These are phyloP conservation scores for Fomitopsis schrenkii DNA, from an alignment of 1,284 basidiomycete species.

Conservation along the genomic window DNA sequence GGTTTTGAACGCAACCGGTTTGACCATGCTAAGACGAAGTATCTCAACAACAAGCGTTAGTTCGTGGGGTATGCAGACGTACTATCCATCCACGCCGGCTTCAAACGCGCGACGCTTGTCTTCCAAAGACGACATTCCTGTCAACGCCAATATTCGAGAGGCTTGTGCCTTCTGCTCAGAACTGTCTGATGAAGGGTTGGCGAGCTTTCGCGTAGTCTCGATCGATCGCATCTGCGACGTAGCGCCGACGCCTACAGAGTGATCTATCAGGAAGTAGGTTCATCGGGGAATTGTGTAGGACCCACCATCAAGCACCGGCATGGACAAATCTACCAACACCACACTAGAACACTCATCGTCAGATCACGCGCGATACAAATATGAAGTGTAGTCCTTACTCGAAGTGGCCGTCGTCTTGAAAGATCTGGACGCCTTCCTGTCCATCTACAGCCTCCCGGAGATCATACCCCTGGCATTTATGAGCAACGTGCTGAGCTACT, in stretches of 20 bases:
- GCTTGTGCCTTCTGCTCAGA: constrained; percentile 17
- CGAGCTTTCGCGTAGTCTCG: constrained; percentile 50
- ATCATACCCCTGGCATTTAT: constrained; percentile 59
- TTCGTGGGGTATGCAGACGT: constrained; percentile 30
- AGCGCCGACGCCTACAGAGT: constrained; percentile 67
- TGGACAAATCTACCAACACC: constrained; percentile 86
- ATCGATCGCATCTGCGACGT: constrained; percentile 80
- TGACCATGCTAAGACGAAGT: constrained; percentile 64
- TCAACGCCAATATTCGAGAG: constrained; percentile 83
- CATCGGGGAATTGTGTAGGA: constrained; percentile 1
- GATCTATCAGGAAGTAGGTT: not conserved
- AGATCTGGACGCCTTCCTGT: constrained; percentile 78
- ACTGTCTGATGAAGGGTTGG: constrained; percentile 18
- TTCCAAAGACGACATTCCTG: constrained; percentile 89
- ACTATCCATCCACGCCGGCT: constrained; percentile 95
- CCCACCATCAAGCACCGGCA: constrained; percentile 87
- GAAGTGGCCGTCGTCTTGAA: constrained; percentile 63
- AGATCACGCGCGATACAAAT: constrained; percentile 4
- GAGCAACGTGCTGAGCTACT: not conserved
- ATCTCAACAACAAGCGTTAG: constrained; percentile 4
- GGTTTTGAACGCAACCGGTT: constrained; percentile 90
- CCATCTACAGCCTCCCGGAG: constrained; percentile 82
- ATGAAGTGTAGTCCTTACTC: constrained; percentile 50
- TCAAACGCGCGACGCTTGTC: constrained; percentile 91
- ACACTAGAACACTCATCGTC: constrained; percentile 44